Conservation (phyloP, 1,284 basidiomycete genomes). For the Marasmius sp. region DNA sequence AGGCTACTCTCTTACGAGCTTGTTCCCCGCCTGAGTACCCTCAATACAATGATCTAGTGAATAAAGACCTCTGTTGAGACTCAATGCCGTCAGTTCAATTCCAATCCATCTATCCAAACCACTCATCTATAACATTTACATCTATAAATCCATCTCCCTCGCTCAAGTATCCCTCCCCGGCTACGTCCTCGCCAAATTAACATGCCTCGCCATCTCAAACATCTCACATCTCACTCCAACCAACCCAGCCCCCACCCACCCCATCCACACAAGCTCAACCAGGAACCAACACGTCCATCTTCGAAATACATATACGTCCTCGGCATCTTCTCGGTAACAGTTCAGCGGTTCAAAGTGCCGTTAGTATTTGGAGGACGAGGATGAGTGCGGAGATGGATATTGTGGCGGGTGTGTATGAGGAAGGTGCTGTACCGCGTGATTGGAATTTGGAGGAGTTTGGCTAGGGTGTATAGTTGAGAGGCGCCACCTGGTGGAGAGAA, state of each 20-base stretch:
- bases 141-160: too few species aligned
- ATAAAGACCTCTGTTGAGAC: too few species aligned
- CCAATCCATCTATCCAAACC: too few species aligned
- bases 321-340: slow-evolving; percentile 45
- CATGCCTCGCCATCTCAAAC: slow-evolving; percentile 51
- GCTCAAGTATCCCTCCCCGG: too few species aligned
- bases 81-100: too few species aligned
- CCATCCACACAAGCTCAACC: slow-evolving; percentile 38
- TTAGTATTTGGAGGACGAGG: slow-evolving; percentile 18
- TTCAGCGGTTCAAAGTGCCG: slow-evolving; percentile 26
- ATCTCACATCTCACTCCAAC: slow-evolving; percentile 36
- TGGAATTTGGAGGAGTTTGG: slow-evolving; percentile 35
- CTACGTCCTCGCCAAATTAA: slow-evolving; percentile 51
- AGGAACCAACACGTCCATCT: slow-evolving; percentile 49
- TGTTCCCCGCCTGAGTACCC: too few species aligned
- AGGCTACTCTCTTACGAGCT: too few species aligned
- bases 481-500: slow-evolving; percentile 51
- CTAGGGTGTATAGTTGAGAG: slow-evolving; percentile 38
- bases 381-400: slow-evolving; percentile 36
- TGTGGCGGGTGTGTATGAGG: slow-evolving; percentile 10
- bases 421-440: slow-evolving; percentile 19
- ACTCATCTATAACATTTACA: too few species aligned
- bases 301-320: slow-evolving; percentile 58
- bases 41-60: too few species aligned
- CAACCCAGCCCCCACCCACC: slow-evolving; percentile 30